These are phyloP conservation scores for Syncephalastrum racemosum DNA, from an alignment of 371 early-diverging fungal genomes.

Conservation along the genomic window DNA sequence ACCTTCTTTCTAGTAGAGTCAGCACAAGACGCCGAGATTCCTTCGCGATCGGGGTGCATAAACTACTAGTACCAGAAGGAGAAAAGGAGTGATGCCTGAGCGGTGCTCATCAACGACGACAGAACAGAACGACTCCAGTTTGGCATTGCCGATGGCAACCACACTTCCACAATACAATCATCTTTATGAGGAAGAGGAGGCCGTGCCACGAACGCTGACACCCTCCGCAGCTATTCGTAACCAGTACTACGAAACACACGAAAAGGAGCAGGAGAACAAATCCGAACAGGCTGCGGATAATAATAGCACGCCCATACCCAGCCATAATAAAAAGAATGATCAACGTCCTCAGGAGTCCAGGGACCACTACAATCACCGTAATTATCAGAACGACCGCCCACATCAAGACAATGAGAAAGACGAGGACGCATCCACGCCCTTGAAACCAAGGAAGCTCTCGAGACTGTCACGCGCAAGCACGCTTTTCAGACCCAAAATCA, in stretches of 20 bases:
- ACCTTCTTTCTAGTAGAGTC: slow-evolving; percentile 5
- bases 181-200: not conserved
- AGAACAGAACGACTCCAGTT: too few species aligned
- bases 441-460: slow-evolving; percentile 4
- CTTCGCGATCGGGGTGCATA: not conserved
- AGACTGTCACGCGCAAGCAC: slow-evolving; percentile 21
- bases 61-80: not conserved
- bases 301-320: slow-evolving; percentile 1
- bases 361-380: not conserved
- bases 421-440: slow-evolving; percentile 1
- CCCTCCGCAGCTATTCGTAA: slow-evolving; percentile 2
- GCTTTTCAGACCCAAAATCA: slow-evolving; percentile 15
- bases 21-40: not conserved
- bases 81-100: slow-evolving; percentile 7
- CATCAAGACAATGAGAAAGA: not conserved
- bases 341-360: slow-evolving; percentile 4
- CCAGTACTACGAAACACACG: slow-evolving; percentile 5
- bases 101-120: slow-evolving; percentile 10
- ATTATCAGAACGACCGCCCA: not conserved
- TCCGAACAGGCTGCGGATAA: not conserved
- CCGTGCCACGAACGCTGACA: slow-evolving; percentile 1
- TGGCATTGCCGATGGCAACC: slow-evolving; percentile 1
- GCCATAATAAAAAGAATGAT: not conserved
- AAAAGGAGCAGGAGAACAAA: not conserved
- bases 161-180: not conserved